Evolutionary conservation across 2,329 filamentous ascomycete species (phyloP), one percentile per base, ranked within the genome.

Genomic region (Microcyclospora pomicola): DNA sequence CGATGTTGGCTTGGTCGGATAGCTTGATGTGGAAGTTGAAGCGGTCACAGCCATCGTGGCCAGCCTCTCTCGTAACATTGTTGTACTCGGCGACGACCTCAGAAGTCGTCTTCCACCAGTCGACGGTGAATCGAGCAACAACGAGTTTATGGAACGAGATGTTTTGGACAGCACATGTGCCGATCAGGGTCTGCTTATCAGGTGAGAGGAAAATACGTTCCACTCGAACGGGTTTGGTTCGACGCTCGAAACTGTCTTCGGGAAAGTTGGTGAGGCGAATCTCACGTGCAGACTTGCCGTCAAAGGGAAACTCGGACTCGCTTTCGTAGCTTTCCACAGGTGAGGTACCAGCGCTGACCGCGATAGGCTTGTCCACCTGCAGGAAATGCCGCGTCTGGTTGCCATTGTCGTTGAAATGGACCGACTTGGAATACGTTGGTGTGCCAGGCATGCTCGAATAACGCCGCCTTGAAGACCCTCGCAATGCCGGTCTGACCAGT

Each of bases 81-180:
- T 78, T 80, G 64, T 75, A 98, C 52, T 95, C 86, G n/a, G 84
- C 88, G 29, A 72, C 71, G 2, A 96, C 82, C 58, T 98, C 91
- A 1, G 91, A 98, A 0, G 87, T 92, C 0, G 91, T 98, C 70
- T 93, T 94, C 91, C 91, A 98, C 64, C 93, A 91, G 60, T 98
- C 91, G 34, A 95, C 72, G 0, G 91, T 98, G 60, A 98, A 98
- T 36, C 91, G 77, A 59, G 85, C 88, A n/a, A 81, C 77, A 38
- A 98, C 84, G 5, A 70, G 61, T 63, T 98, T 98, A 38, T 87
- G 74, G 63, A 93, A 98, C 0, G 86, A 76, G 32, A 96, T 62
- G 60, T 98, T 98, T 56, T 80, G 77, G 15, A 93, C 87, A 6
- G 77, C 82, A 37, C 94, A 73, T 13, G 77, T 82, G 10, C 91